Evolutionary conservation across 345 rosid species (phyloP).

Genomic region (Dovyalis caffra): DNA sequence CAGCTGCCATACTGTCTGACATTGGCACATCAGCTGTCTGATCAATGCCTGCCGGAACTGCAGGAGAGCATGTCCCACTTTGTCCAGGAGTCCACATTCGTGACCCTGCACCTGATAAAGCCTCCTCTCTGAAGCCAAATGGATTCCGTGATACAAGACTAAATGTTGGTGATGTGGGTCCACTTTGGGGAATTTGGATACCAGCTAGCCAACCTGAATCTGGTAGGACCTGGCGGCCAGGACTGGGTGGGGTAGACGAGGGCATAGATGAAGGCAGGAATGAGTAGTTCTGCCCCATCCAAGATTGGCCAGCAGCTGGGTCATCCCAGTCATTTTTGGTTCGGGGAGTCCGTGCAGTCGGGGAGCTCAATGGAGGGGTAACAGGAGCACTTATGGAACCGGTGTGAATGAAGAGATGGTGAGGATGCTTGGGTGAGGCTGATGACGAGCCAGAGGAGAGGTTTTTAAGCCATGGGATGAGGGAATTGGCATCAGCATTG

Average conservation of each 20-base stretch:
- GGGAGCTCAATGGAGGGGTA: constrained; percentile 97
- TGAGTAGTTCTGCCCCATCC: constrained; percentile 48
- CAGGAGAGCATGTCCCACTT: constrained; percentile 97
- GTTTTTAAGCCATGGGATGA: constrained; percentile 93
- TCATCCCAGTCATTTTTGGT: constrained; percentile 63
- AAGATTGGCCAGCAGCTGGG: constrained; percentile 45
- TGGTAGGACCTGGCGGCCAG: constrained; percentile 70
- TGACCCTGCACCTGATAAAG: constrained; percentile 64
- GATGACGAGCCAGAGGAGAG: constrained; percentile 89
- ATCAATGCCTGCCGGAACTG: constrained; percentile 65
- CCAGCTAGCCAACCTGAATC: constrained; percentile 89
- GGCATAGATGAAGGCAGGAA: constrained; percentile 48
- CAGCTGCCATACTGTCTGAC: constrained; percentile 71
- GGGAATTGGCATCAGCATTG: constrained; percentile 67
- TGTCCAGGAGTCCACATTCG: constrained; percentile 93
- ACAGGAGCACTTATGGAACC: constrained; percentile 99
- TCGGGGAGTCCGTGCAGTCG: constrained; percentile 78
- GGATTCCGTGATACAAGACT: constrained; percentile 79
- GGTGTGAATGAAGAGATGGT: constrained; percentile 61
- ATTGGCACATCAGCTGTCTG: constrained; percentile 82
- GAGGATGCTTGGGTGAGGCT: constrained; percentile 69
- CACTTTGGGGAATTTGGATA: constrained; percentile 65
- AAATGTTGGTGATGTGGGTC: constrained; percentile 87
- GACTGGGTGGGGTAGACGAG: constrained; percentile 95
- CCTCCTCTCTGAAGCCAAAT: constrained; percentile 69